Evolutionary conservation across 1,284 basidiomycete genomes (phyloP).

Genomic region (Marasmius fiardii): DNA sequence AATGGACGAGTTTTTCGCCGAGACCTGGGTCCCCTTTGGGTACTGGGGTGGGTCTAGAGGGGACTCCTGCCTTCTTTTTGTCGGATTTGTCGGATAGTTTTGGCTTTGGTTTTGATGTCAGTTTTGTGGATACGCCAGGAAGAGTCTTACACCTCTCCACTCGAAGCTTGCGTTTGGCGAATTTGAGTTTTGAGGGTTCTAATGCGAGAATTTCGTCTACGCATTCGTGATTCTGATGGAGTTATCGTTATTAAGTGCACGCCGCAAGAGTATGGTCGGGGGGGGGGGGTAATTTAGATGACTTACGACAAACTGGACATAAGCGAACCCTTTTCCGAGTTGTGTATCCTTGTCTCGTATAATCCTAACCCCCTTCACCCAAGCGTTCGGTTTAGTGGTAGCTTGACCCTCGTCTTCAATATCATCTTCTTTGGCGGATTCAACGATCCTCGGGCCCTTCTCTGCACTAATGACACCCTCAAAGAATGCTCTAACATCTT

Average conservation of each 20-base stretch:
- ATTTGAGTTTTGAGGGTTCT: constrained; percentile 72
- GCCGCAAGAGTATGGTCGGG: constrained; percentile 4
- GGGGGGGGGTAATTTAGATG: not conserved
- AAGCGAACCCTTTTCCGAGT: constrained; percentile 97
- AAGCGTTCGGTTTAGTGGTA: constrained; percentile 37
- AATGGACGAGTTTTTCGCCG: constrained; percentile 69
- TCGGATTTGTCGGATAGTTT: constrained; percentile 3
- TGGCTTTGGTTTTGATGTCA: constrained; percentile 8
- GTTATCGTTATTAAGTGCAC: constrained; percentile 6
- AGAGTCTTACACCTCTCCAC: constrained; percentile 80
- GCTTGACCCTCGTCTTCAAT: constrained; percentile 16
- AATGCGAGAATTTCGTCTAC: constrained; percentile 87
- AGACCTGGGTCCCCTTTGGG: constrained; percentile 72
- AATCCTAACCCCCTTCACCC: constrained; percentile 86
- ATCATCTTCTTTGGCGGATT: constrained; percentile 25
- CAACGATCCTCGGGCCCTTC: constrained; percentile 43
- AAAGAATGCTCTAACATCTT: constrained; percentile 86
- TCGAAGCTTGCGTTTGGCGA: constrained; percentile 86
- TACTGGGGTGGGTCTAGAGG: constrained; percentile 14
- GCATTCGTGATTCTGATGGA: constrained; percentile 74
- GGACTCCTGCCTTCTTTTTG: too few species aligned
- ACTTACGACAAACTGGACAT: constrained; percentile 85
- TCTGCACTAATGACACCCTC: constrained; percentile 78
- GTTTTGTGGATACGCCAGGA: constrained; percentile 29
- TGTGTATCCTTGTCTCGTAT: constrained; percentile 92